Percentiles rank a stretch among this genome's conserved stretches.
Evolutionary conservation across 495 filamentous ascomycete species (phyloP).

Genomic region (Barbatosphaeria neglecta): DNA sequence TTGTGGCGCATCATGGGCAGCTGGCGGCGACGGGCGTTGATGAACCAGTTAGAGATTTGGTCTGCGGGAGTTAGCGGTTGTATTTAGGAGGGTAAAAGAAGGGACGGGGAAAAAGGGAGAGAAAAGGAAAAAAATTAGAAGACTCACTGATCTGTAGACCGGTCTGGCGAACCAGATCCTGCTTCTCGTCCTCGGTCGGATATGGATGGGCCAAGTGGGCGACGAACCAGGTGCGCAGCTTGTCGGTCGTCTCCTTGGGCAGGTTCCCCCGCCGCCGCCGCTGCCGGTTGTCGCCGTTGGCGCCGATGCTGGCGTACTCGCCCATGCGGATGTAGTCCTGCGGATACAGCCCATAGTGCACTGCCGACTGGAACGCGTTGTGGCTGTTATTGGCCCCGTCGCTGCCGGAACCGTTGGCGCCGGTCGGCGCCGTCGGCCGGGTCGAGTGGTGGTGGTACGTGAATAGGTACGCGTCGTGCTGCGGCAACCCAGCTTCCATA

Average conservation of each 20-base stretch:
- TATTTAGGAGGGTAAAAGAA: slow-evolving; percentile 2
- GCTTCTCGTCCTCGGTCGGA: slow-evolving; percentile 84
- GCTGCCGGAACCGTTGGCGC: no score
- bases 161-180: slow-evolving; percentile 63
- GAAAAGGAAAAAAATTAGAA: slow-evolving; percentile 6
- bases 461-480: slow-evolving; percentile 7
- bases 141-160: slow-evolving; percentile 73
- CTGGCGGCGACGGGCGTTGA: slow-evolving; percentile 74
- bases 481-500: slow-evolving; percentile 8
- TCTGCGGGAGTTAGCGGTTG: slow-evolving; percentile 12
- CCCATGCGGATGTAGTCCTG: slow-evolving; percentile 16
- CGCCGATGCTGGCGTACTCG: slow-evolving; percentile 12
- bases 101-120: not conserved
- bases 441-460: slow-evolving; percentile 23
- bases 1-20: slow-evolving; percentile 54
- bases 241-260: slow-evolving; percentile 74
- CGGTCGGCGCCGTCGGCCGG: no score
- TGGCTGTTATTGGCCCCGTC: no score
- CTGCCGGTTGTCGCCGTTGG: slow-evolving; percentile 39
- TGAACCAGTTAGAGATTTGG: slow-evolving; percentile 93
- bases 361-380: slow-evolving; percentile 19
- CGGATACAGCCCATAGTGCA: slow-evolving; percentile 13
- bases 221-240: slow-evolving; percentile 69
- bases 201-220: slow-evolving; percentile 73
- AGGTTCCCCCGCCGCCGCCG: slow-evolving; percentile 64